These are phyloP conservation scores for Neofusicoccum cordaticola DNA, from an alignment of 2,329 filamentous ascomycete genomes.

Conservation along the genomic window DNA sequence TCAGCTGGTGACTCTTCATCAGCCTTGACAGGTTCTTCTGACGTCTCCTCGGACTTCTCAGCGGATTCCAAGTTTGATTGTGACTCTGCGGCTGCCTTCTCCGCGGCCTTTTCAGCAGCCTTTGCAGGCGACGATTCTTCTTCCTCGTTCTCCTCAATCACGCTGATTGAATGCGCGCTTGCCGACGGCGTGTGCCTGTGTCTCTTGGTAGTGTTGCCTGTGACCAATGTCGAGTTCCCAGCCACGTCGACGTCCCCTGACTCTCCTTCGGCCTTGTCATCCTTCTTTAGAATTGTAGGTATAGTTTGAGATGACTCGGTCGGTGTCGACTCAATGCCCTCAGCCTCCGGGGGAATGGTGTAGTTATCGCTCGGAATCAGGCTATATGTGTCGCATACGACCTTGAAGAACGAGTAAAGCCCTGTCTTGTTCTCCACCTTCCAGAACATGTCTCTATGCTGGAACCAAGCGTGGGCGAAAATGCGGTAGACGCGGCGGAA, in stretches of 20 bases:
- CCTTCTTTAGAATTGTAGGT: constrained; percentile 37
- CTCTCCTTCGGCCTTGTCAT: constrained; percentile 22
- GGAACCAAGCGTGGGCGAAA: constrained; percentile 98
- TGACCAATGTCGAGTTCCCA: constrained; percentile 49
- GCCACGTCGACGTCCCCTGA: constrained; percentile 21
- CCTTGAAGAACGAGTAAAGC: constrained; percentile 95
- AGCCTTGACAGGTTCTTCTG: constrained; percentile 12
- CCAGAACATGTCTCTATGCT: constrained; percentile 94
- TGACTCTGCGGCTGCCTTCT: constrained; percentile 23
- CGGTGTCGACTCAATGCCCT: constrained; percentile 63
- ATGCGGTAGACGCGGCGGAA: constrained; percentile 93
- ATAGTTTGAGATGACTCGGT: constrained; percentile 21
- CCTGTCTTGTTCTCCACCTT: constrained; percentile 87
- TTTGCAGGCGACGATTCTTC: constrained; percentile 39
- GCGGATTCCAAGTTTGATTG: constrained; percentile 22
- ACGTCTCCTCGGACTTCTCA: constrained; percentile 19
- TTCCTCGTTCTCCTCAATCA: constrained; percentile 80
- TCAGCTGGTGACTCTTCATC: constrained; percentile 12
- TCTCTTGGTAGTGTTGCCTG: constrained; percentile 70
- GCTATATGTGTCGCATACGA: constrained; percentile 87
- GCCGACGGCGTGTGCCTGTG: constrained; percentile 81
- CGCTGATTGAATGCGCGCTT: constrained; percentile 68
- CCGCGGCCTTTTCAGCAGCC: constrained; percentile 21
- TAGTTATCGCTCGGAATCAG: constrained; percentile 92
- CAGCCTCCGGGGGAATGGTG: constrained; percentile 88